Conservation (phyloP, 163 green algal species). For the Prototheca wickerhamii region DNA sequence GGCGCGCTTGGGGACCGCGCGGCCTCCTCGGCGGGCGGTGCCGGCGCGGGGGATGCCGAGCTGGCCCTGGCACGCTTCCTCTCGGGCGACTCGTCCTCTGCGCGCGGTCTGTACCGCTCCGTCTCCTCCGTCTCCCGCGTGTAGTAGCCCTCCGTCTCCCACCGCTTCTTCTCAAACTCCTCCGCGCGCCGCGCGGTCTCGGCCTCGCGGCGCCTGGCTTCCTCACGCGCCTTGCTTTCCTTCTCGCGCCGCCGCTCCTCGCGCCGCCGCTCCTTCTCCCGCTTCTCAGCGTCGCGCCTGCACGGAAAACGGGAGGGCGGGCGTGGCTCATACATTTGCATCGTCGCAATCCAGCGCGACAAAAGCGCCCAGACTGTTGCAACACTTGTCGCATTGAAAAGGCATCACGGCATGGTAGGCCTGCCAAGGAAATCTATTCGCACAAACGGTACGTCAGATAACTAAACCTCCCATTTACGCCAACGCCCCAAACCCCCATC, state of each 20-base stretch:
- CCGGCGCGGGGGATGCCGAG: no score
- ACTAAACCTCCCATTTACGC: neutral
- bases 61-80: no score
- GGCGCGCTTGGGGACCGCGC: no score
- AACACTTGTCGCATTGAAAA: no score
- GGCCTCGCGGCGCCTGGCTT: conserved; percentile 14
- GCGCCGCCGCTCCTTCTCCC: conserved; percentile 29
- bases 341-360: no score
- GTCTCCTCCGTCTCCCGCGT: neutral
- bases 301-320: no score
- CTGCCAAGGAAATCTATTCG: no score
- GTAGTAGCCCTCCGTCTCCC: neutral
- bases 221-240: conserved; percentile 16
- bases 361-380: no score
- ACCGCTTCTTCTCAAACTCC: neutral
- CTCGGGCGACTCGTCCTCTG: neutral
- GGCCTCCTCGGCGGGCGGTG: neutral
- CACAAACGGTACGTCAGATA: no score
- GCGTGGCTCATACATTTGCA: no score
- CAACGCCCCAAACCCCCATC: neutral
- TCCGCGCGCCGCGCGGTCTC: conserved; percentile 20
- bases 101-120: neutral
- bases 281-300: conserved; percentile 20
- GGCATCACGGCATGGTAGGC: no score
- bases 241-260: conserved; percentile 14